phyloP scores from a whole-genome alignment of 345 rosid species.

The Eucalyptus pauciflora region DNA sequence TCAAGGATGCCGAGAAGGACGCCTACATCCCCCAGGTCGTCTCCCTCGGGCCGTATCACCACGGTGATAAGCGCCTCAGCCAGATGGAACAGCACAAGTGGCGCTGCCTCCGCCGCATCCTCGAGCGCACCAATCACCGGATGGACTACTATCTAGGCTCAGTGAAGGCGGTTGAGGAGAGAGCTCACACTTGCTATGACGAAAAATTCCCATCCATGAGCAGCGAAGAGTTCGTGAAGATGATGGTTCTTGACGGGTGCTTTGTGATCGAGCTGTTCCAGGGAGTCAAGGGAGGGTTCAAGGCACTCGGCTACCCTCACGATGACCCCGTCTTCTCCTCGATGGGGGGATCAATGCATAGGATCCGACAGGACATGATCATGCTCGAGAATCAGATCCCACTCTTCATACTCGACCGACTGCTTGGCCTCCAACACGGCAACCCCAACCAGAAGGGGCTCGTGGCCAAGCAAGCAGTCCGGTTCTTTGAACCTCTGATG shows the following conservation, averaged over 20 bases:
- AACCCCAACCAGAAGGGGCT: slow-evolving; percentile 36
- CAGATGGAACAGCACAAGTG: slow-evolving; percentile 78
- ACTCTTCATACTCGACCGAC: slow-evolving; percentile 50
- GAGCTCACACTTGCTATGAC: slow-evolving; percentile 51
- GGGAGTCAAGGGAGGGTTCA: slow-evolving; percentile 58
- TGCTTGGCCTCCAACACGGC: slow-evolving; percentile 51
- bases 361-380: slow-evolving; percentile 73
- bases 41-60: slow-evolving; percentile 79
- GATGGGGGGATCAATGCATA: slow-evolving; percentile 71
- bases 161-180: slow-evolving; percentile 48
- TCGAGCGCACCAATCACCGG: slow-evolving; percentile 41
- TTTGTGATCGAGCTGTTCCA: slow-evolving; percentile 65
- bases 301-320: slow-evolving; percentile 43
- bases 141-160: slow-evolving; percentile 41
- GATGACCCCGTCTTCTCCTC: slow-evolving; percentile 72
- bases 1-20: slow-evolving; percentile 47
- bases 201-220: slow-evolving; percentile 20
- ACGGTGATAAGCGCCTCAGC: slow-evolving; percentile 44
- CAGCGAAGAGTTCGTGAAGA: slow-evolving; percentile 59
- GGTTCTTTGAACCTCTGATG: slow-evolving; percentile 59
- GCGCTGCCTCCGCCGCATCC: slow-evolving; percentile 52
- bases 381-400: slow-evolving; percentile 82
- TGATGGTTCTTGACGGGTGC: slow-evolving; percentile 80
- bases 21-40: slow-evolving; percentile 62
- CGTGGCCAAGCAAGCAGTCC: slow-evolving; percentile 42